Base-by-base conservation (phyloP, 495 filamentous ascomycete genomes). In the Penicillium daleae region DNA sequence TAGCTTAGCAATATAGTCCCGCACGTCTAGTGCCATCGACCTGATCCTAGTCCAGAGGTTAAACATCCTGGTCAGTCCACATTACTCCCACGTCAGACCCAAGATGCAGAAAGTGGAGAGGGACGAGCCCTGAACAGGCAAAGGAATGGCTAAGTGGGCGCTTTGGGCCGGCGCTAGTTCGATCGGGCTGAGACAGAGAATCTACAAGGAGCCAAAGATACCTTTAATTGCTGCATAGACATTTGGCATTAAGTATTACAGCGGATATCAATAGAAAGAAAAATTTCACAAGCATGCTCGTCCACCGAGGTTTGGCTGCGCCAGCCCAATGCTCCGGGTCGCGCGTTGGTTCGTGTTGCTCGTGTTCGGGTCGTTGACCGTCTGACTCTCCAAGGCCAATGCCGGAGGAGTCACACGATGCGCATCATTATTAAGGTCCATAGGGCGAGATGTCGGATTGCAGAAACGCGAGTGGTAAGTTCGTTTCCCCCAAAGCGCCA, bases 181-280 rank as follows among this genome's bases (percentile, higher is more conserved):
- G 46, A 29, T 32, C 5, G 17, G 51, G 29, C 51, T 33, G 31
- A n/a, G n/a, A 35, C 26, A 29, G 29, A 15, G 15, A 32, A 32
- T 35, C 31, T 54, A 54, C 15, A 35, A 33, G 15, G 21, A 13
- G 6, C 7, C 4, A 22, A 17, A 33, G 44, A 26, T 22, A 10
- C 22, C 24, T 1, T 5, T 46, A 19, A 42, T 32, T 26, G 44
- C 15, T 39, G 44, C 31, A 59, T 53, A 31, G 24, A 51, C 17
- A 65, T 55, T 70, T 63, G 56, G 65, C 56, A 70, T 67, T 65
- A 62, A 59, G 27, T 57, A 67, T 64, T 63, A 62, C 17, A 32
- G 17, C 61, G 58, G 22, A 37, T 61, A 62, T 49, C 48, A 62
- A 67, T 65, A 65, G 33, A 35, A 42, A 9, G n/a, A n/a, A n/a